Evolutionary conservation across 495 filamentous ascomycete genomes (phyloP), one percentile per base, ranked within the genome.

Genomic region (Neurospora cerealis): DNA sequence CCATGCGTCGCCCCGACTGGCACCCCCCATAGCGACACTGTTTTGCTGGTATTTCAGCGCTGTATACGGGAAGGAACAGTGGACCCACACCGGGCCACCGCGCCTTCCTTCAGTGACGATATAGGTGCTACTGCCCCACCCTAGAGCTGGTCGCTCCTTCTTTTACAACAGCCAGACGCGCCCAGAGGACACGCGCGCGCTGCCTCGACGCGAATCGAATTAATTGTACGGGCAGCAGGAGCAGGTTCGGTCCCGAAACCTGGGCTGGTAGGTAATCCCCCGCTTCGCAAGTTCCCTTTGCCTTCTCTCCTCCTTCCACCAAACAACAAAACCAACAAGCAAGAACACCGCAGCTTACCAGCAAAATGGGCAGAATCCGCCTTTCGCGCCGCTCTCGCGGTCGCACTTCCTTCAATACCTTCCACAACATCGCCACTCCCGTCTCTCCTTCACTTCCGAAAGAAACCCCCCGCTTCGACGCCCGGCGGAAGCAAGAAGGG

Each of bases 401-500:
- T n/a, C n/a, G 19, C 44, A 46, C n/a, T 8, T 19, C 44, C 17
- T 46, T 46, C 44, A 21, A n/a, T 19, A 46, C 44, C 1, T 21
- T n/a, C 19, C 44, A 46, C 17, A 21, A 46, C 19, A 17, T 46
- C 5, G 44, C 7, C n/a, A 46, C 44, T 17, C 44, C 44, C 4
- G 7, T 48, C 5, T 21, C 21, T 3, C 19, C 44, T 48, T 21
- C 44, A 8, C 2, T 48, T 3, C 17, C 41, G 17, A 3, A 3
- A 7, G 41, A 44, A 7, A n/a, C 41, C 19, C 41, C 41, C 5
- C 19, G 5, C 17, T 44, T 44, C 17, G 17, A 19, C 17, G 17
- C 17, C n/a, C 17, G 19, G n/a, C 41, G 41, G 17, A 6, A 44
- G 3, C 41, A 46, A 4, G 76, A 78, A 46, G 76, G 74, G n/a